phyloP scores from a whole-genome alignment of 2,329 filamentous ascomycete genomes.

The Uncinocarpus reesii region DNA sequence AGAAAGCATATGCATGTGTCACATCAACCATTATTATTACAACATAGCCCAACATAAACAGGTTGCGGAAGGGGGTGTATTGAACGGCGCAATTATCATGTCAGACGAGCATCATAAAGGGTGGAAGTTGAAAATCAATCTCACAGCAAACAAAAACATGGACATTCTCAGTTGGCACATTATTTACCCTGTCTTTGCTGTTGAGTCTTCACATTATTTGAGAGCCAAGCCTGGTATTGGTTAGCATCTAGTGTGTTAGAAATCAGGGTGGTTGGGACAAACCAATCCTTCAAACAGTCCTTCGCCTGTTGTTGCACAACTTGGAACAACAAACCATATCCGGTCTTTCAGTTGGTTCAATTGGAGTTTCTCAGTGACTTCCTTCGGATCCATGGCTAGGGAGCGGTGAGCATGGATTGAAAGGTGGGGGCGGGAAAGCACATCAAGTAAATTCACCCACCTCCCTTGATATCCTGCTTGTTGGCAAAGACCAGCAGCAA shows the following conservation, averaged over 20 bases:
- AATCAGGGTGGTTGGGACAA: constrained; percentile 23
- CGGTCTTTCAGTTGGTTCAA: constrained; percentile 70
- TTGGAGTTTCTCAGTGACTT: constrained; percentile 67
- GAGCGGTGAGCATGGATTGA: not conserved
- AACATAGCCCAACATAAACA: constrained; percentile 20
- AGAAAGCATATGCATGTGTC: constrained; percentile 26
- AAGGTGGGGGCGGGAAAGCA: too few species aligned
- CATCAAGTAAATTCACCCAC: constrained; percentile 26
- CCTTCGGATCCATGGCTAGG: constrained; percentile 65
- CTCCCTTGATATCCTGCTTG: constrained; percentile 88
- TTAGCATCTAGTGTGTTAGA: constrained; percentile 16
- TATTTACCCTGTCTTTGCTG: constrained; percentile 30
- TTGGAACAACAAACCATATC: constrained; percentile 76
- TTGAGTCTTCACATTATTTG: constrained; percentile 65
- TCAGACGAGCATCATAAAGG: not conserved
- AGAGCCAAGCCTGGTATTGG: constrained; percentile 56
- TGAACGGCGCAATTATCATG: not conserved
- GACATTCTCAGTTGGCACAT: not conserved
- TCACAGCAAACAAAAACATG: not conserved
- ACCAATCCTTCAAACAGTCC: constrained; percentile 70
- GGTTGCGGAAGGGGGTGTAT: not conserved
- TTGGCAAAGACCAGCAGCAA: constrained; percentile 93
- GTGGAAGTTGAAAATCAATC: not conserved
- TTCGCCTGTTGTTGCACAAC: constrained; percentile 70
- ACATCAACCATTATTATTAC: constrained; percentile 36